Evolutionary conservation across 208 protist species (phyloP).

Genomic region (Trypanosoma avium): DNA sequence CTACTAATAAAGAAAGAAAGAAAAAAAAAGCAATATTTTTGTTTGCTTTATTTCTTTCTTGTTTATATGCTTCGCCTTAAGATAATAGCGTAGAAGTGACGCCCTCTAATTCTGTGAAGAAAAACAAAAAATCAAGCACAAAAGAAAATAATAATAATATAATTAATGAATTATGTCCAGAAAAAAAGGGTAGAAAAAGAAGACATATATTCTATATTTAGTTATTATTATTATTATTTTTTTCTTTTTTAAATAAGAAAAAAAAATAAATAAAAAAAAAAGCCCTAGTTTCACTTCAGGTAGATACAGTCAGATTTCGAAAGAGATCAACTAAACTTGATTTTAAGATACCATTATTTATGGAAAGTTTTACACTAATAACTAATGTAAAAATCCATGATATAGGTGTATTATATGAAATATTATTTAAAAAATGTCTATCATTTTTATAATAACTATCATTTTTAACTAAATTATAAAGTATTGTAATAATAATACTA

Average conservation of each 20-base stretch:
- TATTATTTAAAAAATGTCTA: background rate
- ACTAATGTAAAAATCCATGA: slow-evolving; percentile 23
- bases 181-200: no score
- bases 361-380: slow-evolving; percentile 3
- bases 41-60: background rate
- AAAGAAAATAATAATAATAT: background rate
- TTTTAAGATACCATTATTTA: background rate
- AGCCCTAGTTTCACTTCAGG: no score
- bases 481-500: background rate
- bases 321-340: slow-evolving; percentile 3
- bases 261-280: background rate
- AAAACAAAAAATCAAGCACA: background rate
- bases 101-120: no score
- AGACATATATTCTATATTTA: no score
- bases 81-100: no score
- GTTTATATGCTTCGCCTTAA: background rate
- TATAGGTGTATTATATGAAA: slow-evolving; percentile 7
- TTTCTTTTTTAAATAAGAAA: background rate
- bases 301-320: slow-evolving; percentile 16
- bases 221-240: background rate
- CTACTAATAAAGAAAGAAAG: background rate
- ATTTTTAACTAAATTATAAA: background rate
- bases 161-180: slow-evolving; percentile 1
- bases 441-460: background rate
- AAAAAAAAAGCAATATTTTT: background rate